A percentile compares a stretch with the other conserved stretches of the same genome.
phyloP scores from a whole-genome alignment of 108 stramenopile species.

The Pseudonitzschia pungens region DNA sequence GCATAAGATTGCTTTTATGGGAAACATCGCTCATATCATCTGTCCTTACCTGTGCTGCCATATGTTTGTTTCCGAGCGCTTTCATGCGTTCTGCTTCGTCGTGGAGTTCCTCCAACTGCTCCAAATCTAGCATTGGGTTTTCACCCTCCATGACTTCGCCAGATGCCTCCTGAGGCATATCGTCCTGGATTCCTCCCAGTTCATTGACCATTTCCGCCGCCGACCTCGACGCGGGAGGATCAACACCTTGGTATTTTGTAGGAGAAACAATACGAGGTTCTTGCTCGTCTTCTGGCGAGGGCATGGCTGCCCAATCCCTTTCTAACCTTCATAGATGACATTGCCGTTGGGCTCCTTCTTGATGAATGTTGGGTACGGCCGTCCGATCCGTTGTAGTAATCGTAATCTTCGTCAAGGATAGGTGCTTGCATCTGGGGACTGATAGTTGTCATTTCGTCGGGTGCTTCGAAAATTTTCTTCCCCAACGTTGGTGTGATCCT shows the following conservation, averaged over 20 bases:
- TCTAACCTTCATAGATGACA: not conserved
- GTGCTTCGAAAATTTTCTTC: not conserved
- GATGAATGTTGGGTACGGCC: conserved; percentile 6
- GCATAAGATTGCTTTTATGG: not conserved
- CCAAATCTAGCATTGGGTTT: conserved; percentile 76
- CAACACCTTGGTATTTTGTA: not conserved
- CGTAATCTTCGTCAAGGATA: conserved; percentile 31
- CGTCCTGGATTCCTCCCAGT: not conserved
- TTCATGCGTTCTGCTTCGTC: conserved; percentile 89
- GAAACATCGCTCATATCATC: not conserved
- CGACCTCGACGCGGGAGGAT: conserved; percentile 3
- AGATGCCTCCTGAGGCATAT: not conserved
- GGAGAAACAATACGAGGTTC: not conserved
- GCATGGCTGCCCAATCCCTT: conserved; percentile 23
- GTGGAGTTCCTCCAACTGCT: conserved; percentile 75
- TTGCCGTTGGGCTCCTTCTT: not conserved
- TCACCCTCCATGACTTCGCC: conserved; percentile 43
- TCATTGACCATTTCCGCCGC: not conserved
- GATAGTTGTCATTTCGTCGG: not conserved
- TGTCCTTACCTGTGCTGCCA: conserved; percentile 76
- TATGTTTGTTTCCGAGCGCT: conserved; percentile 86
- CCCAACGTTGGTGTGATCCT: no score
- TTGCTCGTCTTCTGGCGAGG: not conserved
- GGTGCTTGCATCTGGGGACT: conserved; percentile 4
- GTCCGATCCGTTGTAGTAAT: conserved; percentile 23